Base-by-base conservation (phyloP, 2,329 filamentous ascomycete genomes). In the Fusarium armeniacum region DNA sequence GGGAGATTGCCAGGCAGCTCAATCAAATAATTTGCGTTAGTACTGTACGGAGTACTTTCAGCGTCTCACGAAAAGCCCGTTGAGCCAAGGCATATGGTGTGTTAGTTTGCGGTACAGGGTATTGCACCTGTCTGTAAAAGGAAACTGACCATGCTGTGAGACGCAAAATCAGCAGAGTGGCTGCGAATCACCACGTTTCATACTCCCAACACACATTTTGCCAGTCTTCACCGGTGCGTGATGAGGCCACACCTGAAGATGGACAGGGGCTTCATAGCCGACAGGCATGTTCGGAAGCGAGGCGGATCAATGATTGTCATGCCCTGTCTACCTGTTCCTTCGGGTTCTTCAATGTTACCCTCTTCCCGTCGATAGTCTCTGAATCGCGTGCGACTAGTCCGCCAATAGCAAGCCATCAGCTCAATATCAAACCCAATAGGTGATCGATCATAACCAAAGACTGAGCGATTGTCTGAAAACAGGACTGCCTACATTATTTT, bases 61-160 rank as follows among this genome's bases (percentile, higher is more conserved):
- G 15, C 18, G 43, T 33, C 22, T n/a, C 30, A 26, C 52, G 38
- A 45, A 36, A 41, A 54, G 45, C 56, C 49, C 47, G 41, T 49
- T 52, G 22, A 41, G 41, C 53, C 11, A 53, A 62, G 54, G 63
- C 58, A 63, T 47, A 61, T 62, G 61, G 62, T 56, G 51, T 53
- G 65, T 53, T 65, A 65, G 62, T 49, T 65, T 24, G 44, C 44
- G 51, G 30, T 43, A 65, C 59, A 28, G 56, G 46, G 54, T 50
- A 38, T 58, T 73, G 69, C 69, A 69, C 50, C 51, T 65, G 46
- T 73, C 67, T 64, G 41, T 16, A 65, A 73, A 40, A 41, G 62
- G 71, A 62, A 71, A 61, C 28, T 45, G 30, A 15, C 59, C 58
- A 62, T 33, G 33, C 49, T 56, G 26, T 38, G 35, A 62, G 55